These are phyloP conservation scores for Pythium pyrilobum DNA, from an alignment of 352 stramenopile species.

Conservation along the genomic window DNA sequence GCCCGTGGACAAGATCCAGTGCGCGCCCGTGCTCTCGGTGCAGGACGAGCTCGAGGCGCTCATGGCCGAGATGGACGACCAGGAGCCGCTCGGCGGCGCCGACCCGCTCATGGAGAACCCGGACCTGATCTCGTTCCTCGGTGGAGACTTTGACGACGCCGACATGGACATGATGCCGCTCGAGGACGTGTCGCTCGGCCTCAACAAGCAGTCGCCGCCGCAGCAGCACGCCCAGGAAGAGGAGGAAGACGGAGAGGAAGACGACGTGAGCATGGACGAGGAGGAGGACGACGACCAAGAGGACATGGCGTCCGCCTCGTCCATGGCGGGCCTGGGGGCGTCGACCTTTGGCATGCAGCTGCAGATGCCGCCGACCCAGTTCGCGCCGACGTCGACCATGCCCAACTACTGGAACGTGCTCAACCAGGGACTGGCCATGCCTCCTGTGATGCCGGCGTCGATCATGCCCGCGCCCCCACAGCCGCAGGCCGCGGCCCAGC, in stretches of 20 bases:
- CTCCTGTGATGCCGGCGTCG: constrained; percentile 10
- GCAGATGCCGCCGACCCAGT: constrained; percentile 30
- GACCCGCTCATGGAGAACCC: constrained; percentile 11
- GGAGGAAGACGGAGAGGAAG: neutral
- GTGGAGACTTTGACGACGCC: constrained; percentile 23
- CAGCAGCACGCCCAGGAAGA: neutral
- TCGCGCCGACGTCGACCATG: constrained; percentile 61
- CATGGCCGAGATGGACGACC: constrained; percentile 68
- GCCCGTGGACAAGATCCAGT: constrained; percentile 49
- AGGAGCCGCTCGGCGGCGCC: neutral
- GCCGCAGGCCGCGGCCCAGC: constrained; percentile 6
- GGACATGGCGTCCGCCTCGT: neutral
- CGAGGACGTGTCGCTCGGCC: constrained; percentile 29
- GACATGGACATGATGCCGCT: constrained; percentile 68
- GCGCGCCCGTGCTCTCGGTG: constrained; percentile 37
- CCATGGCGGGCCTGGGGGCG: no score
- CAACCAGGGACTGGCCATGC: constrained; percentile 47
- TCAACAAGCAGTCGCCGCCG: neutral
- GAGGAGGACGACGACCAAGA: constrained; percentile 1
- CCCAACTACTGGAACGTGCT: constrained; percentile 86
- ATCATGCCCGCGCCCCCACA: neutral
- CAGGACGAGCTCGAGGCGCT: constrained; percentile 71
- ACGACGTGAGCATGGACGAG: constrained; percentile 15
- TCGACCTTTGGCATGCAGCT: neutral
- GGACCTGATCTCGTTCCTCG: constrained; percentile 24